Evolutionary conservation across 345 rosid species (phyloP), one percentile per base, ranked within the genome.

Genomic region (Gossypium bickii): DNA sequence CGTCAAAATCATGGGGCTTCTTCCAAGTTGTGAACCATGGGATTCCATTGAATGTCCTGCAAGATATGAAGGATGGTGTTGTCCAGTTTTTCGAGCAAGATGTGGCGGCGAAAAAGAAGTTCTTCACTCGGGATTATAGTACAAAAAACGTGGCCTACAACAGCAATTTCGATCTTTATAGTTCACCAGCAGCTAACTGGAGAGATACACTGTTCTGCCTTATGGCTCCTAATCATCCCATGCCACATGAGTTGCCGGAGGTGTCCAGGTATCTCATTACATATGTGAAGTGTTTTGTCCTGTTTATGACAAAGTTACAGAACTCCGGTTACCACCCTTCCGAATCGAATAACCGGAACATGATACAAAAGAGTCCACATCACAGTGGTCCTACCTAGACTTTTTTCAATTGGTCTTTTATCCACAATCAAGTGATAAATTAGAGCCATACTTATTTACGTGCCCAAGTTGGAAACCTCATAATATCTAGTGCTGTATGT

Each of bases 101-200:
- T 7, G 24, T 45, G 18, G 78, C 59, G 76, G 66, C 55, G 0
- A 80, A 80, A 78, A 82, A 78, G 45, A 34, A 74, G 24, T 77
- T 18, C 66, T 77, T 41, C 18, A 29, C 74, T 2, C 76, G 83
- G 2, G 81, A 84, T 65, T 0, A 1, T 0, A 53, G 58, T 9
- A 24, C 49, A 1, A 73, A 73, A 57, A 81, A 18, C 11, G 64
- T 84, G 49, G 67, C 56, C 0, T 86, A 79, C 13, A 78, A 69
- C 6, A 44, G 85, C 66, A 89, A 87, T 24, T 84, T 83, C 18
- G 89, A 88, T 73, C 63, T 88, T 27, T 88, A 72, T 48, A 81
- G 45, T 59, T 66, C 84, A 0, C 47, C 76, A 2, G 79, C 80
- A 0, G 85, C 89, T 0, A 78, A 75, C 70, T 85, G 89, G 88